Conservation (phyloP, 1,284 basidiomycete genomes). For the Pulveroboletus sp. region DNA sequence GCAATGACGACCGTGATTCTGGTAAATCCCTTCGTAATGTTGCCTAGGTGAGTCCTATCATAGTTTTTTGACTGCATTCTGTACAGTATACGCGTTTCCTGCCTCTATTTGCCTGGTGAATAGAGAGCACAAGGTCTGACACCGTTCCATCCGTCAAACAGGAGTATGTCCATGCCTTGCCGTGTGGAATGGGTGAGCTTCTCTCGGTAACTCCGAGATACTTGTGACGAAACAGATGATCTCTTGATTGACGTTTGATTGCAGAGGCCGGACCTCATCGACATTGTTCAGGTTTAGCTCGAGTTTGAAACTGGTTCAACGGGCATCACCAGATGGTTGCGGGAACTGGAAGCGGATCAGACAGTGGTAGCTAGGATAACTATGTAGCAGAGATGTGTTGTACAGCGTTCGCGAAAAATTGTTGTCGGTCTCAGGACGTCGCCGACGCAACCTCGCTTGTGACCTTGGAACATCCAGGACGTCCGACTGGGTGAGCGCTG, state of each 20-base stretch:
- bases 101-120: background rate
- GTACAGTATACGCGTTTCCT: background rate
- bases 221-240: conserved; percentile 11
- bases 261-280: background rate
- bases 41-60: conserved; percentile 11
- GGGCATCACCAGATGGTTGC: background rate
- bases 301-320: background rate
- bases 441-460: conserved; percentile 28
- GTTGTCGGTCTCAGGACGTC: conserved; percentile 23
- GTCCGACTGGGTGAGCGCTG: conserved; percentile 26
- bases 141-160: background rate
- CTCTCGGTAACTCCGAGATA: background rate
- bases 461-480: conserved; percentile 17
- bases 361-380: conserved; percentile 21
- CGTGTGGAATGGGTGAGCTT: conserved; percentile 6
- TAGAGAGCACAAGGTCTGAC: conserved; percentile 1
- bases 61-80: background rate
- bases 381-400: conserved; percentile 11
- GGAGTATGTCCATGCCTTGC: background rate
- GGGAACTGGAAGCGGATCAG: background rate
- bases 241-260: conserved; percentile 8
- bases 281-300: background rate
- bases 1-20: background rate
- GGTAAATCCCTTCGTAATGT: conserved; percentile 14
- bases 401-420: conserved; percentile 27